Evolutionary conservation across 768 basidiomycete genomes (phyloP), one percentile per base, ranked within the genome.

Genomic region (Phallus indusiatus): DNA sequence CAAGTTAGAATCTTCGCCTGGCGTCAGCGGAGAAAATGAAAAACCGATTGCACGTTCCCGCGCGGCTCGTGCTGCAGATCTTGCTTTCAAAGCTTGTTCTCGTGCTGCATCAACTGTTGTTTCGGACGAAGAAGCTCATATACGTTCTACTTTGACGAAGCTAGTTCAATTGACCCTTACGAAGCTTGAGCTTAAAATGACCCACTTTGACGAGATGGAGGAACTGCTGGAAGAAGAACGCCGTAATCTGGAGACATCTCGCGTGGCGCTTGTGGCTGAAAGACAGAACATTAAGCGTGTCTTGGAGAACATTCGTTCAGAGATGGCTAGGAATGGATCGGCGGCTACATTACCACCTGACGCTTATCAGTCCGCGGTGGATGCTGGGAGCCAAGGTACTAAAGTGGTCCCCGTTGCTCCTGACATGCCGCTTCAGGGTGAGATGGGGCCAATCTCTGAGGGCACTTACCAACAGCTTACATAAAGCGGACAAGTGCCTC

Each of bases 171-270:
- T 90, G 57, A 90, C 80, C 60, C 77, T 81, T 65, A 90, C 80
- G 52, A 98, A 98, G 72, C 83, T 98, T 37, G 94, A 97, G 67
- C 76, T 95, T 56, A 98, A 99, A 78, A 90, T 94, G 84, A 73
- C 81, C 1, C 90, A 94, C 70, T 97, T 98, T 67, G 96, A 97
- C 69, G 86, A 91, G 70, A 76, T 99, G 59, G 96, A 99, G 69
- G 87, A 89, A 52, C 74, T 93, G 9, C 75, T 99, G 54, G 96
- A 98, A 69, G 86, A 91, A 55, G 96, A 99, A 72, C 80, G 93
- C 58, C 81, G 87, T 62, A 76, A 82, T 36, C 72, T 99, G 48
- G 96, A 99, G 76, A 83, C 84, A 51, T 84, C 88, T 20, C 80
- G 90, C 56, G 78, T 90, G 73, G 79, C 83, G 42, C 74, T 98